These are phyloP conservation scores for Ogataea allantospora DNA, from an alignment of 805 yeast species.

Conservation along the genomic window DNA sequence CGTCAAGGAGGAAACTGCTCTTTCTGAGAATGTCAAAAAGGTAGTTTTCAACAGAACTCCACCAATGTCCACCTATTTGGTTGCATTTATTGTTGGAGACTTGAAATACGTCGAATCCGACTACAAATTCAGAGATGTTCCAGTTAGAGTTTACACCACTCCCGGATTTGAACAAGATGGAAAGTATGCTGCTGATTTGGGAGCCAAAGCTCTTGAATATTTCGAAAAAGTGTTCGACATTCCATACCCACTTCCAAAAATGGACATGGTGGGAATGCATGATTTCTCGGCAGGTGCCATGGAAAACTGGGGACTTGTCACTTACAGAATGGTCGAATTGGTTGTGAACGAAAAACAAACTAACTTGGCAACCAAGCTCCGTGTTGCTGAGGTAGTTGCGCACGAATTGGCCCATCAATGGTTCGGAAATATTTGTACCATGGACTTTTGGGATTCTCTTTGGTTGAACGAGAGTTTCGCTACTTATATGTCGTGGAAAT, in stretches of 20 bases:
- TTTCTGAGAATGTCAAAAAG: constrained; percentile 20
- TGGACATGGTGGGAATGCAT: constrained; percentile 79
- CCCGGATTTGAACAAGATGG: constrained; percentile 48
- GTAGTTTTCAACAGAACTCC: constrained; percentile 50
- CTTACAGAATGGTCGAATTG: constrained; percentile 59
- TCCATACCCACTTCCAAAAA: constrained; percentile 75
- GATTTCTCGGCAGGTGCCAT: constrained; percentile 82
- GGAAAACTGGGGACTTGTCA: constrained; percentile 90
- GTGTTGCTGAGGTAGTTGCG: constrained; percentile 78
- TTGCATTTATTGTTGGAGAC: constrained; percentile 60
- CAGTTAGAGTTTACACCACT: constrained; percentile 55
- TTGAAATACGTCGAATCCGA: constrained; percentile 50
- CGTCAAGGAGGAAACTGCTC: constrained; percentile 25
- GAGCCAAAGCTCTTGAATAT: constrained; percentile 53
- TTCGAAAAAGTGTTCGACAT: constrained; percentile 49
- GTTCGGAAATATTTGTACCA: constrained; percentile 88
- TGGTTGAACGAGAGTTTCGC: constrained; percentile 93
- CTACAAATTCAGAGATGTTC: constrained; percentile 45
- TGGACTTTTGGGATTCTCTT: constrained; percentile 92
- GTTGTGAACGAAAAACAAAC: constrained; percentile 48
- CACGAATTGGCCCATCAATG: constrained; percentile 94
- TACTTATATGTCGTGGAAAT: constrained; percentile 77
- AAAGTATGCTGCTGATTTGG: constrained; percentile 45
- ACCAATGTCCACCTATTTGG: constrained; percentile 52
- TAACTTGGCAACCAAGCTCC: constrained; percentile 55